Conservation (phyloP, 768 basidiomycete species). For the Asterophora parasitica region DNA sequence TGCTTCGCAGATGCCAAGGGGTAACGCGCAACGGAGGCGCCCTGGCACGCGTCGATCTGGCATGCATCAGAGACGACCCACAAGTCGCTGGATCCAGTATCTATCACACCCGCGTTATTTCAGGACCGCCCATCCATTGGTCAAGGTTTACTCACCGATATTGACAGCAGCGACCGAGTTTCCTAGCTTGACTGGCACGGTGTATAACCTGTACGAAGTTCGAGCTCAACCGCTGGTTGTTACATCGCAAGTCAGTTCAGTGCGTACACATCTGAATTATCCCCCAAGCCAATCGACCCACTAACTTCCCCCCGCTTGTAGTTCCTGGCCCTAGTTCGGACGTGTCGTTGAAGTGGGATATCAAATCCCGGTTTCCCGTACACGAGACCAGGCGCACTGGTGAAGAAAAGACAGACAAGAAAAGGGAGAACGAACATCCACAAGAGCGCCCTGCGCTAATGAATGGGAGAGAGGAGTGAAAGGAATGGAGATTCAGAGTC, state of each 20-base stretch:
- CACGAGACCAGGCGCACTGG: slow-evolving; percentile 2
- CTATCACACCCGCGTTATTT: slow-evolving; percentile 24
- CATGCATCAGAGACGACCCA: slow-evolving; percentile 61
- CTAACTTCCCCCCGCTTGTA: slow-evolving; percentile 24
- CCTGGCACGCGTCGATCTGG: slow-evolving; percentile 32
- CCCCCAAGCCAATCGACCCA: slow-evolving; percentile 32
- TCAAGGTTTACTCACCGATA: slow-evolving; percentile 19
- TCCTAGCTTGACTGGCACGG: slow-evolving; percentile 32
- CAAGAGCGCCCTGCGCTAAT: slow-evolving; percentile 25
- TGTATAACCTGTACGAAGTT: slow-evolving; percentile 28
- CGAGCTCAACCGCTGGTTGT: not conserved
- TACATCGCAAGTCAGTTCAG: not conserved
- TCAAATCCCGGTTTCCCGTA: slow-evolving; percentile 16
- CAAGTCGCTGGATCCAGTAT: slow-evolving; percentile 69
- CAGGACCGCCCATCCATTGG: not conserved
- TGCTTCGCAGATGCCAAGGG: slow-evolving; percentile 33
- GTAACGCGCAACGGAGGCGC: slow-evolving; percentile 35
- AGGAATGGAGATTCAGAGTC: not conserved
- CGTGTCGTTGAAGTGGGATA: slow-evolving; percentile 20
- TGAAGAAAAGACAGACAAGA: slow-evolving; percentile 14
- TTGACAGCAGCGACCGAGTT: slow-evolving; percentile 25
- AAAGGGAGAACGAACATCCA: slow-evolving; percentile 17
- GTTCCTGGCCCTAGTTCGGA: slow-evolving; percentile 17
- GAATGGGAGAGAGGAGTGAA: slow-evolving; percentile 16
- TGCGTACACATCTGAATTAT: slow-evolving; percentile 32